Evolutionary conservation across 1,139 yeast genomes (phyloP).

Genomic region (Taiozyma sp.): DNA sequence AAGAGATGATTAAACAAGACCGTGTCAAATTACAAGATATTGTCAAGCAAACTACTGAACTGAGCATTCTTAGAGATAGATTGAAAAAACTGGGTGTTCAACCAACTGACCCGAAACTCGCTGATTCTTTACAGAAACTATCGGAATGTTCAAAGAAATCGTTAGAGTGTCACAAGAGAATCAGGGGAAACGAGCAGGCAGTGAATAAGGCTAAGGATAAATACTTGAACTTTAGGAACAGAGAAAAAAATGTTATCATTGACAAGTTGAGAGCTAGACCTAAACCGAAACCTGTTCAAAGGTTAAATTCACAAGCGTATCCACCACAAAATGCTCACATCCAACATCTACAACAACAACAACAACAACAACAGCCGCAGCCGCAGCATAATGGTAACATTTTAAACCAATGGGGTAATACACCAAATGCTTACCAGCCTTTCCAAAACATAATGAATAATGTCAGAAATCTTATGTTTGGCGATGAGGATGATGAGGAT

Average conservation of each 20-base stretch:
- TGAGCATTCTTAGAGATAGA: conserved; percentile 4
- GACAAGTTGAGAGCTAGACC: conserved; percentile 1
- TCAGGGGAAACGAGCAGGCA: neutral
- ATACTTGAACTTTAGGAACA: conserved; percentile 1
- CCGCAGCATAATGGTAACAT: neutral
- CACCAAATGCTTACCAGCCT: neutral
- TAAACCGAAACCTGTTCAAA: neutral
- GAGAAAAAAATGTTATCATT: neutral
- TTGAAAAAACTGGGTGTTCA: conserved; percentile 6
- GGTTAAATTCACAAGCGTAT: neutral
- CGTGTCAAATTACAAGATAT: neutral
- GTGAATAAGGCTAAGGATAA: neutral
- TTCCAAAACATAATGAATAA: neutral
- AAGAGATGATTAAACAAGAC: neutral
- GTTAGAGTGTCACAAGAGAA: neutral
- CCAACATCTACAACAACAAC: neutral
- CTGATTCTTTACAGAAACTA: conserved; percentile 1
- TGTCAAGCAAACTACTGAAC: neutral
- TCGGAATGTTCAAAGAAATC: conserved; percentile 3
- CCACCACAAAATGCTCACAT: neutral
- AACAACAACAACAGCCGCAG: neutral
- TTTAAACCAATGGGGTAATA: neutral
- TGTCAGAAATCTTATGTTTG: neutral
- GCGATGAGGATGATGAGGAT: neutral
- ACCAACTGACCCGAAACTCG: neutral